Evolutionary conservation across 768 basidiomycete genomes (phyloP).

Genomic region (Rickenella mellea): DNA sequence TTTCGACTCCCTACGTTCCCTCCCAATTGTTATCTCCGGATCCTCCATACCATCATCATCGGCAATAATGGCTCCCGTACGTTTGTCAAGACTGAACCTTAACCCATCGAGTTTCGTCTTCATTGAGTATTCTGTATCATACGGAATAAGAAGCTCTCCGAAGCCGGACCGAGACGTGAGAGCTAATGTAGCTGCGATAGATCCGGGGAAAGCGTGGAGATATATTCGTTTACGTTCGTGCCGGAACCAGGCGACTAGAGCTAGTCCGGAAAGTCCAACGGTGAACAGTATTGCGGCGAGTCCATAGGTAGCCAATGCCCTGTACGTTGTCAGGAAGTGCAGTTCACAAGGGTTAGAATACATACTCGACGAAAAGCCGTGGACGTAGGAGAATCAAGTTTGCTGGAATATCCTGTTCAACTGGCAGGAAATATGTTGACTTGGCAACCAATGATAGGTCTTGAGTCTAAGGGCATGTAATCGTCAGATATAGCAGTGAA

Average conservation of each 20-base stretch:
- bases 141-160: slow-evolving; percentile 50
- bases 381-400: slow-evolving; percentile 30
- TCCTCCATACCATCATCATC: too few relatives aligned
- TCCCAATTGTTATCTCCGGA: too few relatives aligned
- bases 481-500: neutral
- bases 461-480: slow-evolving; percentile 33
- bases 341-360: too few relatives aligned
- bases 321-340: slow-evolving; percentile 16
- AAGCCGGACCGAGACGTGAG: slow-evolving; percentile 55
- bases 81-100: slow-evolving; percentile 42
- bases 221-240: slow-evolving; percentile 37
- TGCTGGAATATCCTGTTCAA: slow-evolving; percentile 28
- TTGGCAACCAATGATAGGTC: slow-evolving; percentile 50
- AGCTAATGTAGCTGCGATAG: slow-evolving; percentile 46
- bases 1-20: too few relatives aligned
- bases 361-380: slow-evolving; percentile 53
- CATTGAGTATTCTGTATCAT: slow-evolving; percentile 38
- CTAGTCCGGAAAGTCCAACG: slow-evolving; percentile 37
- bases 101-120: slow-evolving; percentile 40
- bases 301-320: slow-evolving; percentile 40
- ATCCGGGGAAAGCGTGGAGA: slow-evolving; percentile 48
- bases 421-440: slow-evolving; percentile 45
- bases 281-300: slow-evolving; percentile 40
- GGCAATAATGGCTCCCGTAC: slow-evolving; percentile 55
- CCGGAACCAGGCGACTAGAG: slow-evolving; percentile 38